Evolutionary conservation across 2,329 filamentous ascomycete species (phyloP), one percentile per base, ranked within the genome.

Genomic region (Aspergillus fructus): DNA sequence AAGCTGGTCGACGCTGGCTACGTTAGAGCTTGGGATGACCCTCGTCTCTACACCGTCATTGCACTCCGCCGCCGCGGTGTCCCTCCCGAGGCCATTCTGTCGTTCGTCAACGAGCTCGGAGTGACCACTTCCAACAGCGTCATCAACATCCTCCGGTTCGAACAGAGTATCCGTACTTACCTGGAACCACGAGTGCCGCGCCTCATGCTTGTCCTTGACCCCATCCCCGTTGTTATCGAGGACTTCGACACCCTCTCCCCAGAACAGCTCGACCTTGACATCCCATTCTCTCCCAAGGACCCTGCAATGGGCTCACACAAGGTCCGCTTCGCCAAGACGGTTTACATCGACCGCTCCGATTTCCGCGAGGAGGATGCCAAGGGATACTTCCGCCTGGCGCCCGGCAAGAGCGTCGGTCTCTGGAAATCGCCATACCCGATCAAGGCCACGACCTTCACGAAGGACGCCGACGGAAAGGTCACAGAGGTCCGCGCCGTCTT

Each of bases 1-100:
- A 88, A 89, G 75, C 79, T 97, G 5, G 91, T 97, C 2, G 83
- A 88, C 45, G 84, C 89, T 50, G 85, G 86, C n/a, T 81, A 88
- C 62, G 93, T 97, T 7, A 85, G 89, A 39, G 90, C 85, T 54
- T 97, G 93, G 91, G 90, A 97, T 66, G 93, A 97, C 67, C 93
- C 93, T 11, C 85, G 93, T 34, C 81, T 97, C 5, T 96, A 91
- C 77, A 96, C 93, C 1, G 80, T 97, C 17, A 91, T 93, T 59
- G 91, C 85, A 1, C 84, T 97, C 49, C 88, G 90, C 53, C 85
- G 93, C 51, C 85, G 93, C 58, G 93, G 93, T 70, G 85, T 97
- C 0, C 93, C 93, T 1, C 91, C 93, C 0, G 90, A 90, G 23
- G 93, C 92, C 2, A 89, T 97, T 59, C 84, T 96, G 57, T 88